phyloP scores from a whole-genome alignment of 179 eudicot genomes.

The Sideroxylon spinosum region DNA sequence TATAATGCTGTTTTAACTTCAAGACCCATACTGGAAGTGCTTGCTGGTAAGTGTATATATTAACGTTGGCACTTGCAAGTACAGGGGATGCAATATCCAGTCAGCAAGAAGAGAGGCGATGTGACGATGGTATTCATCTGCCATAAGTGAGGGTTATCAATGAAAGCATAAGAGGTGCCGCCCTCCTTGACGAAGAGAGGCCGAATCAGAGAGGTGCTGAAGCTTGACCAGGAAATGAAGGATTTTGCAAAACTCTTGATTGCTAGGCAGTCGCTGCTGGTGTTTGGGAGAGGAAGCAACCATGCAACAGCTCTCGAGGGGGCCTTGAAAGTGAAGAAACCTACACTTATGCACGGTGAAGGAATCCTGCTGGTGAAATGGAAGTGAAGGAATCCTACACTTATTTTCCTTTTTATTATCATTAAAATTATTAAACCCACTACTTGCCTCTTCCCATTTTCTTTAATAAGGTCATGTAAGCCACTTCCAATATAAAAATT shows the following conservation, averaged over 20 bases:
- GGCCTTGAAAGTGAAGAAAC: conserved; percentile 91
- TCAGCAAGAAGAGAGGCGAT: too few relatives aligned
- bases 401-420: too few relatives aligned
- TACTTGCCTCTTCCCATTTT: too few relatives aligned
- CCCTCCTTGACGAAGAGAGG: too few relatives aligned
- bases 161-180: too few relatives aligned
- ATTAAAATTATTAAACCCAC: too few relatives aligned
- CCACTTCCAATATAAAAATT: too few relatives aligned
- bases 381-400: too few relatives aligned
- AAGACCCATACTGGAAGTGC: conserved; percentile 86
- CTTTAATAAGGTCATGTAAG: too few relatives aligned
- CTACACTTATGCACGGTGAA: conserved; percentile 92
- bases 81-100: conserved; percentile 82
- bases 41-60: conserved; percentile 66
- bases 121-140: too few relatives aligned
- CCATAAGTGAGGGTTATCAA: too few relatives aligned
- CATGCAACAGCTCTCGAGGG: conserved; percentile 95
- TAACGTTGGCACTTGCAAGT: conserved; percentile 90
- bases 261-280: conserved; percentile 83
- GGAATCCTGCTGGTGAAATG: too few relatives aligned
- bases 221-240: conserved; percentile 33
- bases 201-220: conserved; percentile 12
- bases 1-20: conserved; percentile 94
- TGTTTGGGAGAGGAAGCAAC: conserved; percentile 93
- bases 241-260: conserved; percentile 72